These are phyloP conservation scores for Eragrostis tef DNA, from an alignment of 202 grass and related monocot genomes.

Conservation along the genomic window DNA sequence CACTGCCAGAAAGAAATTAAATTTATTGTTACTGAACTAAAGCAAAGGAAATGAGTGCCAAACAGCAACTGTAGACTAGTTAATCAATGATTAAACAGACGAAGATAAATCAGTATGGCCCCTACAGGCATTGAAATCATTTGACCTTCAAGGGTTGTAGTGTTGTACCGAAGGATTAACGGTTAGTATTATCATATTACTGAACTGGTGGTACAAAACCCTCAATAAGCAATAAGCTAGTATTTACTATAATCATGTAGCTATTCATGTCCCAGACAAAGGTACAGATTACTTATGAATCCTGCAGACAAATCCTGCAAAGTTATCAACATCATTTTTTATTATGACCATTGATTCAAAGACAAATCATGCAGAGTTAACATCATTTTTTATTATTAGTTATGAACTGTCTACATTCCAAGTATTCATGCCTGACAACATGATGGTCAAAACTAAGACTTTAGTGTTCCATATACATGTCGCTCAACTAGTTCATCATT, in stretches of 20 bases:
- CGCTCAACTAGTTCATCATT: not conserved
- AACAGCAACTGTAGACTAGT: not conserved
- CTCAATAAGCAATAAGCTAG: not conserved
- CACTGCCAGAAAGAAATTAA: slow-evolving; percentile 41
- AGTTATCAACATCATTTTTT: not conserved
- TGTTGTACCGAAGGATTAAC: not conserved
- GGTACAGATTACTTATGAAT: not conserved
- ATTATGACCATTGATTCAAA: not conserved
- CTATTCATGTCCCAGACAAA: not conserved
- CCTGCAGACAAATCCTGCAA: not conserved
- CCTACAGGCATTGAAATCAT: not conserved
- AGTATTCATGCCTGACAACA: not conserved
- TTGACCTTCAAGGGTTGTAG: not conserved
- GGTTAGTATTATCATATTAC: not conserved
- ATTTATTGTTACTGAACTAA: not conserved
- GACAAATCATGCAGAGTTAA: not conserved
- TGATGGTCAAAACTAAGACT: not conserved
- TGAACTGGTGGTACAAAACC: not conserved
- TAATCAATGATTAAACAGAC: not conserved
- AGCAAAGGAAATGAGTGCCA: not conserved
- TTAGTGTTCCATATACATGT: not conserved
- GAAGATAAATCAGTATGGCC: not conserved
- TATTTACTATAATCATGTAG: not conserved
- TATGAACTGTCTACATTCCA: not conserved
- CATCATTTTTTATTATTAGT: not conserved